Evolutionary conservation across 495 filamentous ascomycete species (phyloP), one percentile per base, ranked within the genome.

Genomic region (Melanomma pulvis-pyrius): DNA sequence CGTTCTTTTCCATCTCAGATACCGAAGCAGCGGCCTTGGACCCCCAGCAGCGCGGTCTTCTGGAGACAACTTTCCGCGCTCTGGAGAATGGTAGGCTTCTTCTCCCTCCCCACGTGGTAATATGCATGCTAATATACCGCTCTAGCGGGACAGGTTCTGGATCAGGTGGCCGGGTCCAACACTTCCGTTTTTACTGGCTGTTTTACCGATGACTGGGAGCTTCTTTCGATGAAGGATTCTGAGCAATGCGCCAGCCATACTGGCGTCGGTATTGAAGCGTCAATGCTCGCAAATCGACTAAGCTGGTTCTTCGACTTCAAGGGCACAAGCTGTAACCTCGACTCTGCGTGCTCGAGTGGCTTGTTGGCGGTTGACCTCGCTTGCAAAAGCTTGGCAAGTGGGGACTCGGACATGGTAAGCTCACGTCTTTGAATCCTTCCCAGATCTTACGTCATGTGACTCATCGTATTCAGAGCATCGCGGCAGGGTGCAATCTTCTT

Each of bases 341-440:
- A 71, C 51, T 48, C 68, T 1, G 68, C 68, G 0, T 71, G 65
- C 29, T 71, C 65, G 19, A 68, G 62, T 41, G 61, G 65, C 15
- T 11, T 71, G 32, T 17, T 60, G 5, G 57, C 56, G 4, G 5
- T 71, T 11, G 11, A 71, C 52, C 53, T 60, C 12, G 65, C 59
- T 0, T 68, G 59, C 50, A 13, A 64, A 32, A 25, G 32, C 12
- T 36, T 69, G 6, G 15, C 9, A 0, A 49, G 15, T 29, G 29
- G 51, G 30, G 52, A 64, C 19, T 34, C 52, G 1, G 53, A 49
- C 17, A 57, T 57, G 61, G 61, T 64, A 26, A 64, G 61, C 1
- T 13, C 17, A 15, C 6, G 13, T 15, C 30, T 50, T 15, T 2
- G 17, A 46, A 32, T 25, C 4, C 7, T 54, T 28, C 29, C 25